phyloP scores from a whole-genome alignment of 331 rosid species.

The Saraca asoca region DNA sequence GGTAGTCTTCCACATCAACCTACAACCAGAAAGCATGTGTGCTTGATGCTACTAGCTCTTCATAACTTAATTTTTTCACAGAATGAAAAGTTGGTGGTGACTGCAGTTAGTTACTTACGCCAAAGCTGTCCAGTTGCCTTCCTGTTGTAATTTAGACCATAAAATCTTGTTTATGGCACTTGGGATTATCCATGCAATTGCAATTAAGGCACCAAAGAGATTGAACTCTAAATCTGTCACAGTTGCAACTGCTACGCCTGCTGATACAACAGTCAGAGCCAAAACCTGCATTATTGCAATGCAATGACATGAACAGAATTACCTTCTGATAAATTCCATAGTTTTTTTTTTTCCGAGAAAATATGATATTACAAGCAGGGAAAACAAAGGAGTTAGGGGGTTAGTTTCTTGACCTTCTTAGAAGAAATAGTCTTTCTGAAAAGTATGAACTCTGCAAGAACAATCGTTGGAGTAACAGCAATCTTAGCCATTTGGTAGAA shows the following conservation, averaged over 20 bases:
- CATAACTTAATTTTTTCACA: conserved; percentile 20
- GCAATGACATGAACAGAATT: conserved; percentile 30
- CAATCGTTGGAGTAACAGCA: conserved; percentile 96
- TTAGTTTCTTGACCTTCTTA: conserved; percentile 51
- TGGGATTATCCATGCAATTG: conserved; percentile 79
- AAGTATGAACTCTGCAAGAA: conserved; percentile 77
- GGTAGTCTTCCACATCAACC: conserved; percentile 95
- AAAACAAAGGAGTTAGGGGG: neutral
- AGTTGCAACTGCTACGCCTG: conserved; percentile 85
- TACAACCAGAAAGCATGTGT: conserved; percentile 36
- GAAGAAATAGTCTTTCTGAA: conserved; percentile 60
- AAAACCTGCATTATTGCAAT: conserved; percentile 62
- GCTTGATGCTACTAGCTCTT: neutral
- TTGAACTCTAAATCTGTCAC: conserved; percentile 93
- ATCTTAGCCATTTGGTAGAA: conserved; percentile 99
- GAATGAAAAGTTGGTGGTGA: conserved; percentile 1
- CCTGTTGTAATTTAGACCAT: conserved; percentile 87
- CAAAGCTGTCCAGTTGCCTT: conserved; percentile 87
- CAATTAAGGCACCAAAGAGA: conserved; percentile 69
- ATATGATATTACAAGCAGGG: neutral
- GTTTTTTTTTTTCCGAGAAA: conserved; percentile 18
- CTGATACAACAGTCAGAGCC: conserved; percentile 68
- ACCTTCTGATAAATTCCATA: conserved; percentile 4
- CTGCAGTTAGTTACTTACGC: conserved; percentile 58
- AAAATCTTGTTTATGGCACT: conserved; percentile 85